phyloP scores from a whole-genome alignment of 1,284 basidiomycete species.

The Sphagnurus paluster region DNA sequence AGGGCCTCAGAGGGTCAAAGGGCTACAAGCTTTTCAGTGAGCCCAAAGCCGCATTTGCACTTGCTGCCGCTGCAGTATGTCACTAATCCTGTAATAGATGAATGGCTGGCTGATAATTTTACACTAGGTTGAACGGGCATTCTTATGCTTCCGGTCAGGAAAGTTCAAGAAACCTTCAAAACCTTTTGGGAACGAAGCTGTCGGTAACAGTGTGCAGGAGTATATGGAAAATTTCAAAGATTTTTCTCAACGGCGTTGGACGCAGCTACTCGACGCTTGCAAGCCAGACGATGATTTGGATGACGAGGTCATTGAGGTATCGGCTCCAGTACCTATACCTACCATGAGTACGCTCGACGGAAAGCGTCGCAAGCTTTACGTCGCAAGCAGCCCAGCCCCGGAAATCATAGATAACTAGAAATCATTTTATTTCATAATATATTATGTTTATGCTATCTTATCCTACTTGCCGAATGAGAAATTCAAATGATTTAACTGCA shows the following conservation, averaged over 20 bases:
- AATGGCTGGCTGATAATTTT: background rate
- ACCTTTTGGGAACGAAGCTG: background rate
- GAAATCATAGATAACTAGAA: background rate
- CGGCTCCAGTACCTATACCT: background rate
- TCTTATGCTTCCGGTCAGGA: background rate
- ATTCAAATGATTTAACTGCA: background rate
- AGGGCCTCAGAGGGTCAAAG: background rate
- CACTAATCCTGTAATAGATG: too few relatives aligned
- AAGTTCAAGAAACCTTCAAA: background rate
- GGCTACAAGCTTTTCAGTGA: background rate
- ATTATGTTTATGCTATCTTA: background rate
- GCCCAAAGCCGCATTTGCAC: slow-evolving; percentile 4
- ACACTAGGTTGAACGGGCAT: slow-evolving; percentile 3
- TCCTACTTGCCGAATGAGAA: background rate
- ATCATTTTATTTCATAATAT: background rate
- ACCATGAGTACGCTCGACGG: too few relatives aligned
- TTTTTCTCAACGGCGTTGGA: slow-evolving; percentile 1
- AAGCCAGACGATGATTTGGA: too few relatives aligned
- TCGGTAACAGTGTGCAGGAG: background rate
- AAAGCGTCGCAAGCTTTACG: background rate
- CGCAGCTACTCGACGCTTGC: background rate
- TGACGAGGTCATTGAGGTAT: background rate
- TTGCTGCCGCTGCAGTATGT: slow-evolving; percentile 1
- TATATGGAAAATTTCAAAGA: slow-evolving; percentile 1
- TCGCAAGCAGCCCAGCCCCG: background rate